phyloP scores from a whole-genome alignment of 169 alveolate species.

The Plasmodium chabaudi region DNA sequence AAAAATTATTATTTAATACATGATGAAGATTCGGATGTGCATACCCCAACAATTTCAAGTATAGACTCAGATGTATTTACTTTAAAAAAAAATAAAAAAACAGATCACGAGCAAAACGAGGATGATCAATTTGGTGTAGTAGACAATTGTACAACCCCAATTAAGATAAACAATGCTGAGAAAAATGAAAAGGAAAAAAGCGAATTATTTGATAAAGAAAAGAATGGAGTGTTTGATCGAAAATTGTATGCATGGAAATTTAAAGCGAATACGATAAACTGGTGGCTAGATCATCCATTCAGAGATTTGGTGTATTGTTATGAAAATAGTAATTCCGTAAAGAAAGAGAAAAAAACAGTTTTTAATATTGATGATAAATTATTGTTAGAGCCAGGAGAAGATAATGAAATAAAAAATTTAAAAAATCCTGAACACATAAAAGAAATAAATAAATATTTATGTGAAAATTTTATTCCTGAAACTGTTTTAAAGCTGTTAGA shows the following conservation, averaged over 20 bases:
- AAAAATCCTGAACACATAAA: constrained; percentile 24
- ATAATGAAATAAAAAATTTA: constrained; percentile 14
- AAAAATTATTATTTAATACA: constrained; percentile 34
- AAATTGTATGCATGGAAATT: constrained; percentile 45
- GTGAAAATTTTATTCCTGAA: constrained; percentile 21
- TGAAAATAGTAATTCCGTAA: background rate
- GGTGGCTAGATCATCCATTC: constrained; percentile 72
- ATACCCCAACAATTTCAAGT: constrained; percentile 42
- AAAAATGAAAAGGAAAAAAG: background rate
- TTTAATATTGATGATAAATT: constrained; percentile 23
- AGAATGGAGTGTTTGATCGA: background rate
- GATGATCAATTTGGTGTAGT: background rate
- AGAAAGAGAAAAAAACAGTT: background rate
- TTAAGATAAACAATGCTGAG: background rate
- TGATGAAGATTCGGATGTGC: constrained; percentile 48
- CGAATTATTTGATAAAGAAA: background rate
- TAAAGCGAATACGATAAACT: constrained; percentile 45
- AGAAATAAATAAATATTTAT: constrained; percentile 37
- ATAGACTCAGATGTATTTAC: constrained; percentile 14
- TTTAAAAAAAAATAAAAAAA: constrained; percentile 14
- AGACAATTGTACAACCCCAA: background rate
- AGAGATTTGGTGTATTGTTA: constrained; percentile 42
- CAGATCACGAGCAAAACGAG: no score
- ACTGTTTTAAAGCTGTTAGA: constrained; percentile 37
- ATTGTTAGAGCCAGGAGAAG: constrained; percentile 17